phyloP scores from a whole-genome alignment of 805 yeast species.

The Saccharomycopsis sp. region DNA sequence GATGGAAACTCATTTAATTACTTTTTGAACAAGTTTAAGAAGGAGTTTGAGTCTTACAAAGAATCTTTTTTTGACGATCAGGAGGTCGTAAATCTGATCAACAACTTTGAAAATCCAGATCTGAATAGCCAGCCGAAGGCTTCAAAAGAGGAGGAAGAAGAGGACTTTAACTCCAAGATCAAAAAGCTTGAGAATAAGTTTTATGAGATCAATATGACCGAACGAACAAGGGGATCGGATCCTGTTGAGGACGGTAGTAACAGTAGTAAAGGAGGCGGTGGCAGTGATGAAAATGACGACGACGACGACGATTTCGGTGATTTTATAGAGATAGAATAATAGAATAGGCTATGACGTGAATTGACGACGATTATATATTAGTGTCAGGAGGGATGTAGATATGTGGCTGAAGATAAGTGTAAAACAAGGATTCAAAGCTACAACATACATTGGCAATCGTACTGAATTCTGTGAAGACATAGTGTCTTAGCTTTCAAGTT shows the following conservation, averaged over 20 bases:
- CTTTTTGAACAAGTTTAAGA: conserved; percentile 14
- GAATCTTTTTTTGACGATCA: conserved; percentile 10
- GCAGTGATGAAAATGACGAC: conserved; percentile 8
- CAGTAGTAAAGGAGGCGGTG: background rate
- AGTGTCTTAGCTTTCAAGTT: conserved; percentile 39
- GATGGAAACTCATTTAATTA: conserved; percentile 18
- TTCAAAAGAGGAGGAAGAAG: background rate
- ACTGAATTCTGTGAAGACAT: too few species aligned
- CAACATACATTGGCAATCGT: too few species aligned
- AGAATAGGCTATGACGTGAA: background rate
- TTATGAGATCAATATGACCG: conserved; percentile 7
- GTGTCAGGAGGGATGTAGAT: too few species aligned
- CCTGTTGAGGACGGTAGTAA: background rate
- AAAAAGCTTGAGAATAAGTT: conserved; percentile 4
- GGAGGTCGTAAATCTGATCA: background rate
- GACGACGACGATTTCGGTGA: conserved; percentile 21
- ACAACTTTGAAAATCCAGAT: background rate
- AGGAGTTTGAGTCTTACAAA: conserved; percentile 12
- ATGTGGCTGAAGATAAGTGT: too few species aligned
- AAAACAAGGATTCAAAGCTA: too few species aligned
- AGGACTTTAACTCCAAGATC: background rate
- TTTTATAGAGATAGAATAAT: conserved; percentile 9
- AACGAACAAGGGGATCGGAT: background rate
- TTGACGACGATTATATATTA: too few species aligned
- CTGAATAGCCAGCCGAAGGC: background rate